A percentile compares a stretch with the other conserved stretches of the same genome.
Evolutionary conservation across 2,329 filamentous ascomycete genomes (phyloP).

Genomic region (Colletotrichum viniferum): DNA sequence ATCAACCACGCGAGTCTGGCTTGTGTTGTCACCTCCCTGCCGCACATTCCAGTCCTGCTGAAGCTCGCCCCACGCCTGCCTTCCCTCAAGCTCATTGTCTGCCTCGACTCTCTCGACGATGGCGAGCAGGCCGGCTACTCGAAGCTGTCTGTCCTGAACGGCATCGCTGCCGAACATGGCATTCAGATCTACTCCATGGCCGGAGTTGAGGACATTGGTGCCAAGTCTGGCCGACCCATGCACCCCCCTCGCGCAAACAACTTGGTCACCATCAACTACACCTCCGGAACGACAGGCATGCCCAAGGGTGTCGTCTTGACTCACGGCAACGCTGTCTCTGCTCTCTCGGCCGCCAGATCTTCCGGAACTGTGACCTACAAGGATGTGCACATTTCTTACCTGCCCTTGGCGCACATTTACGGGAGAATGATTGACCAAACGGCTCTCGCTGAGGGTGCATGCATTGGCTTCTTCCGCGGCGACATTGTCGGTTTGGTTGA

Average conservation of each 20-base stretch:
- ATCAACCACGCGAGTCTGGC: conserved; percentile 84
- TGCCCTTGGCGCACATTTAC: conserved; percentile 94
- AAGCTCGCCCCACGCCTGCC: conserved; percentile 81
- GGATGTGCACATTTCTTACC: conserved; percentile 81
- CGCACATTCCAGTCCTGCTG: conserved; percentile 80
- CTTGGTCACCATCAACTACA: conserved; percentile 89
- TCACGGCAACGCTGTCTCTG: conserved; percentile 81
- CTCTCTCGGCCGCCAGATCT: conserved; percentile 64
- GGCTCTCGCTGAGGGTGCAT: conserved; percentile 71
- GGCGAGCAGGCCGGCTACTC: conserved; percentile 79
- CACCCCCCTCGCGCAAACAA: conserved; percentile 77
- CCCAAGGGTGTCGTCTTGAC: conserved; percentile 86
- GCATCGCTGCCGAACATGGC: conserved; percentile 74
- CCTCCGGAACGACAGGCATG: conserved; percentile 81
- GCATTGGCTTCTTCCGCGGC: conserved; percentile 92
- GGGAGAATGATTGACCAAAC: conserved; percentile 83
- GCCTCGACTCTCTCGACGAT: conserved; percentile 79
- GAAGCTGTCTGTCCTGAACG: conserved; percentile 79
- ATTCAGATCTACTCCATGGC: conserved; percentile 79
- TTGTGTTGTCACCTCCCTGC: conserved; percentile 78
- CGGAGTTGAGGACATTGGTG: conserved; percentile 83
- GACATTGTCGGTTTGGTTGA: conserved; percentile 87
- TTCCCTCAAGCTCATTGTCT: conserved; percentile 84
- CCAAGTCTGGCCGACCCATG: conserved; percentile 69
- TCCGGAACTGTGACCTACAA: conserved; percentile 52